Conservation (phyloP, 208 protist species). For the Trypanosoma conorhini region DNA sequence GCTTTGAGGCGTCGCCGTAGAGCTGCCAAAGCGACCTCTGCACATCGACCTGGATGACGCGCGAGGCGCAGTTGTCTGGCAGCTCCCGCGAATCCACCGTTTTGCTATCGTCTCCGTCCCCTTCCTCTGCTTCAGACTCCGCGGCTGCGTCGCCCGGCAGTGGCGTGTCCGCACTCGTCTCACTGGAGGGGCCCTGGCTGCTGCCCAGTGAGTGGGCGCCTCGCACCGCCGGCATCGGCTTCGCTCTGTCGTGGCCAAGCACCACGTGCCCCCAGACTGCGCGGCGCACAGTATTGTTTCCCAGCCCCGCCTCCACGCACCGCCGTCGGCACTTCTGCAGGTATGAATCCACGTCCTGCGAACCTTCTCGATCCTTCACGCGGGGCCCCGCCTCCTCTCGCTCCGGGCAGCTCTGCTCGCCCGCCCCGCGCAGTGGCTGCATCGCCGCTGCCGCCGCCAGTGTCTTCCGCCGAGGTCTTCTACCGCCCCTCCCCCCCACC, state of each 20-base stretch:
- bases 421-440: not conserved
- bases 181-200: not conserved
- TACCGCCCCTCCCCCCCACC: no score
- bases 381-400: constrained; percentile 24
- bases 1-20: constrained; percentile 52
- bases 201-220: constrained; percentile 27
- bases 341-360: constrained; percentile 31
- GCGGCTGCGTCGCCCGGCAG: not conserved
- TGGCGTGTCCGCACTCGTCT: not conserved
- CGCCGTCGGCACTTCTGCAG: constrained; percentile 32
- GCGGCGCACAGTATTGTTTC: constrained; percentile 42
- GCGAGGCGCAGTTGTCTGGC: constrained; percentile 77
- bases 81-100: constrained; percentile 25
- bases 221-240: constrained; percentile 40
- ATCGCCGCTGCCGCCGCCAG: not conserved
- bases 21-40: constrained; percentile 77
- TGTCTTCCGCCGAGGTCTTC: not conserved
- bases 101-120: not conserved
- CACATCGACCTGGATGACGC: constrained; percentile 77
- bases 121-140: not conserved
- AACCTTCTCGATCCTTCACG: not conserved
- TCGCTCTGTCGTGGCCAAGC: constrained; percentile 27
- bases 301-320: constrained; percentile 39
- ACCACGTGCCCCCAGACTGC: constrained; percentile 58
- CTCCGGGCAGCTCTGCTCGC: constrained; percentile 8